Evolutionary conservation across 192 early-diverging fungal genomes (phyloP), one percentile per base, ranked within the genome.

Genomic region (Coemansia furcata): DNA sequence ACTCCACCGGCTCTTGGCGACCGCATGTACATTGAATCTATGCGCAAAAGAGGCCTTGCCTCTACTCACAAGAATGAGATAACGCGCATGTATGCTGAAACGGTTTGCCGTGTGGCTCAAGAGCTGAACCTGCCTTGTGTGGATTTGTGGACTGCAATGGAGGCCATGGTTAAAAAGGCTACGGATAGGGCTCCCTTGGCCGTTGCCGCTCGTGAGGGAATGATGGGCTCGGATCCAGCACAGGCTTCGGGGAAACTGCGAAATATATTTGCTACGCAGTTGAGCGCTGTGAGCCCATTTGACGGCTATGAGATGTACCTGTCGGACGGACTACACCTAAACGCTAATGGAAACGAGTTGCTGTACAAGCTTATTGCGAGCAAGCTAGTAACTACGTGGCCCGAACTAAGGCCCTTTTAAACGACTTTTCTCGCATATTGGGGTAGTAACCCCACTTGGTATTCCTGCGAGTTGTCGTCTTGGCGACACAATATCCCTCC

Each of bases 1-100:
- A 88, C 91, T 0, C 92, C 92, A 17, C 92, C 92, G 2, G 84
- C 87, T 0, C 26, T 92, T 1, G 84, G 91, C 66, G 89, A 91
- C 49, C 57, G 46, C 1, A 73, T 68, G 26, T 85, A 86, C 83
- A 60, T 61, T 4, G 55, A 70, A 3, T 66, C 58, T 19, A 73
- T 80, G 15, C 46, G 69, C 3, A 36, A 63, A 4, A 54, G 69
- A 1, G 85, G 83, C 2, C 40, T 63, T 12, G 11, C 40, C 1
- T 55, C 81, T 74, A 72, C 76, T 19, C 73, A 83, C 54, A 77
- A 61, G 0, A 69, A 77, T n/a, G 68, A 71, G 3, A 67, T 79
- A 39, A 85, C 88, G 0, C 63, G 69, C 23, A 23, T 32, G 19
- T 91, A 91, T 66, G 85, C 90, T 3, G 78, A 86, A 15, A 58